These are phyloP conservation scores for Magnaporthiopsis rhizophila DNA, from an alignment of 2,329 filamentous ascomycete genomes.

Conservation along the genomic window DNA sequence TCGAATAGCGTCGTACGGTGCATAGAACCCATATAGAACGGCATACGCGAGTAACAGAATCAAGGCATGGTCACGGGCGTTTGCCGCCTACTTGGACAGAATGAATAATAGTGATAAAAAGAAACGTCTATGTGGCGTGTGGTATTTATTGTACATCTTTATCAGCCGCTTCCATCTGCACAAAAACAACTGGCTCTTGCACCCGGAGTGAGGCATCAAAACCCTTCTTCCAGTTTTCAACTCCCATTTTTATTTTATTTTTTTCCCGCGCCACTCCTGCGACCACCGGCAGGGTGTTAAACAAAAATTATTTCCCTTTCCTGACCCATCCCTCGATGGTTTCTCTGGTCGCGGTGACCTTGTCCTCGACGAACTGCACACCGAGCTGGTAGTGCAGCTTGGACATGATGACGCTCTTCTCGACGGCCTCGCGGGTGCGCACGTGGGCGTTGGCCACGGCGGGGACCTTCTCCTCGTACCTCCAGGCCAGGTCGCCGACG, in stretches of 20 bases:
- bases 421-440: constrained; percentile 58
- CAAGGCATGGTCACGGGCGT: not conserved
- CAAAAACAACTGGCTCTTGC: not conserved
- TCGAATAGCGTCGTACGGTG: not conserved
- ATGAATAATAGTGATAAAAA: not conserved
- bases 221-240: not conserved
- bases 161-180: not conserved
- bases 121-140: constrained; percentile 4
- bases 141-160: not conserved
- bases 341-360: constrained; percentile 68
- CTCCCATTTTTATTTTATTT: not conserved
- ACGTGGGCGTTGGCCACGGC: constrained; percentile 76
- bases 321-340: constrained; percentile 81
- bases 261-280: not conserved
- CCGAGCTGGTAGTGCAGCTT: constrained; percentile 66
- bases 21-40: not conserved
- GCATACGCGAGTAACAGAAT: not conserved
- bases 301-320: constrained; percentile 65
- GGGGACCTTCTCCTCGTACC: constrained; percentile 85
- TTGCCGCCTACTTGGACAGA: not conserved
- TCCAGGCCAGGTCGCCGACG: constrained; percentile 78
- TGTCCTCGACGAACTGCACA: constrained; percentile 68
- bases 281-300: not conserved
- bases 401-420: constrained; percentile 64
- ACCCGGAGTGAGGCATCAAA: not conserved